These are phyloP conservation scores for Zanthoxylum bungeanum DNA, from an alignment of 345 rosid species.

Conservation along the genomic window DNA sequence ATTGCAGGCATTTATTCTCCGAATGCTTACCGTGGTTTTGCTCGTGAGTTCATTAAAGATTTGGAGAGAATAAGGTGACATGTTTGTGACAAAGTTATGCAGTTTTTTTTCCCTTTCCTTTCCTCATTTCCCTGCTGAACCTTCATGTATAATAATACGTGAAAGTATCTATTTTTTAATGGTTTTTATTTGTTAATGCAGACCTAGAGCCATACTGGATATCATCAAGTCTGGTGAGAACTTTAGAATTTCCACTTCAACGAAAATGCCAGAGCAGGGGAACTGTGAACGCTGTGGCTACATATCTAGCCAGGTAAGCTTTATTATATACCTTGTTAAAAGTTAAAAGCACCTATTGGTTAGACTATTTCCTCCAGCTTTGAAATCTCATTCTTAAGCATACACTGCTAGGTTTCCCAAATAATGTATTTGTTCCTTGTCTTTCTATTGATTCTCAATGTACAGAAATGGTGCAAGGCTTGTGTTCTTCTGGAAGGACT, in stretches of 20 bases:
- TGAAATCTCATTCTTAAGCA: not conserved
- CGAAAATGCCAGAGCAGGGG: constrained; percentile 98
- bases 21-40: constrained; percentile 92
- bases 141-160: not conserved
- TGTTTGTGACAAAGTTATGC: not conserved
- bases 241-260: constrained; percentile 72
- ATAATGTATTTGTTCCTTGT: not conserved
- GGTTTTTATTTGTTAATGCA: constrained; percentile 34
- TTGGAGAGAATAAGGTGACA: constrained; percentile 84
- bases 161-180: not conserved
- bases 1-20: constrained; percentile 90
- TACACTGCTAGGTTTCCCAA: not conserved
- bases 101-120: not conserved
- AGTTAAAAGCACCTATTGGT: not conserved
- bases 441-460: not conserved
- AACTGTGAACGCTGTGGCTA: constrained; percentile 91
- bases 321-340: constrained; percentile 1
- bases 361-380: not conserved
- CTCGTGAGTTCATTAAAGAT: constrained; percentile 96
- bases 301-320: constrained; percentile 87
- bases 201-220: constrained; percentile 90
- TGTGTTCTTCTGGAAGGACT: constrained; percentile 89
- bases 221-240: constrained; percentile 86
- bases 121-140: not conserved
- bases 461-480: constrained; percentile 94